Evolutionary conservation across 2,329 filamentous ascomycete genomes (phyloP), one percentile per base, ranked within the genome.

Genomic region (Colletotrichum endophyticum): DNA sequence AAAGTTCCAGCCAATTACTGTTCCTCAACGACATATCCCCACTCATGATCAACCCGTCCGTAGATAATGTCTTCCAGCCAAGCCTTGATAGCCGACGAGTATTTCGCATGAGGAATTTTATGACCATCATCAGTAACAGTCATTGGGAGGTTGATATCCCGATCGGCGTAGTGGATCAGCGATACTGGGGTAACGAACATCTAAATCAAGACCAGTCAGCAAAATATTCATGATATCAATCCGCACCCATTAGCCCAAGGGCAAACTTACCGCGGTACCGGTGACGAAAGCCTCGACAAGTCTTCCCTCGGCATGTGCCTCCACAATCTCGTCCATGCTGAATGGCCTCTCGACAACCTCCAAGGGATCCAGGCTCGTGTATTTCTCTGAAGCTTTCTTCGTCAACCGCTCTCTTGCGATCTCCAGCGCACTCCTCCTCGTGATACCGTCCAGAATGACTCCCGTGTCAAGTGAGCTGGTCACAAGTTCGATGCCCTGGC

Each of bases 401-500:
- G 19, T 22, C 32, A 98, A 86, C 11, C 93, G 88, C 83, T 93
- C 89, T 25, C 91, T 88, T 2, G 92, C 93, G 22, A 98, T 88
- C 78, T 96, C 93, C 44, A 98, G 85, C 22, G 96, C 92, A 80
- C 94, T 96, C 70, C 94, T 89, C 68, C 96, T 90, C 22, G 95
- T 98, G 13, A 98, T 93, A 78, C 96, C 96, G 78, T 96, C 94
- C 5, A 98, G 89, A 80, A 98, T 98, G 76, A 98, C 90, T 82
- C 94, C 92, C 81, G 95, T 95, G 72, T 94, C 94, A 66, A 98
- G 86, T 9, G 95, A 95, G 3, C 96, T 95, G 4, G 96, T 98
- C 71, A 98, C 89, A 34, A 98, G 89, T 87, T 97, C 90, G 27
- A 90, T 81, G 79, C 88, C 90, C 7, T 90, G 92, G 2, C 84